phyloP scores from a whole-genome alignment of 2,329 filamentous ascomycete genomes.

The Chaetomium strumarium region DNA sequence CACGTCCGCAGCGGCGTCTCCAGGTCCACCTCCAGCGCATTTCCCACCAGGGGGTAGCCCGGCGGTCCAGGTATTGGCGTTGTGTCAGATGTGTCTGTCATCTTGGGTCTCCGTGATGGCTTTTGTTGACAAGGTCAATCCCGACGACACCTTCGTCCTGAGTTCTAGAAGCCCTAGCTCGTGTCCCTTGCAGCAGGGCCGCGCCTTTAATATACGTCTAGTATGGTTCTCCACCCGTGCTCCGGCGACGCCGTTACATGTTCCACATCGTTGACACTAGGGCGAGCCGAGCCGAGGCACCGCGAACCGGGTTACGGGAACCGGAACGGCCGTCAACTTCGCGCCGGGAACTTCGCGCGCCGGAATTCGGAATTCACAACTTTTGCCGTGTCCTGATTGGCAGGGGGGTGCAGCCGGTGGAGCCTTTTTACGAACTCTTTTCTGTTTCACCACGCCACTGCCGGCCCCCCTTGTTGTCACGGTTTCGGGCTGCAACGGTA shows the following conservation, averaged over 20 bases:
- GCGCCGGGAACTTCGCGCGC: neutral
- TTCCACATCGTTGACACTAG: neutral
- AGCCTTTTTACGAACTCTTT: too few species aligned
- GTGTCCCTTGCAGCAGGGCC: neutral
- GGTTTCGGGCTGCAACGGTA: too few species aligned
- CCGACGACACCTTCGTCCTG: neutral
- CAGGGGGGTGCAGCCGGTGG: too few species aligned
- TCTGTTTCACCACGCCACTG: too few species aligned
- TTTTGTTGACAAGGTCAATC: neutral
- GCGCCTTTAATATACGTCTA: neutral
- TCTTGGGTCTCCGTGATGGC: neutral
- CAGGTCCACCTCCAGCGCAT: conserved; percentile 1
- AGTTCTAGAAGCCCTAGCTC: too few species aligned
- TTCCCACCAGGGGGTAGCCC: conserved; percentile 8
- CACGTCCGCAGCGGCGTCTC: conserved; percentile 3
- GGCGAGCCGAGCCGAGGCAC: too few species aligned
- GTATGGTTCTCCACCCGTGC: neutral
- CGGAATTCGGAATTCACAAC: neutral
- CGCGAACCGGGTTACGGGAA: too few species aligned
- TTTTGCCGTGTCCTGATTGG: too few species aligned
- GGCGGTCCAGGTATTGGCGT: conserved; percentile 6
- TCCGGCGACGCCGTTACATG: neutral
- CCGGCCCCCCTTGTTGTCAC: too few species aligned
- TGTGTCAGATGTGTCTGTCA: neutral
- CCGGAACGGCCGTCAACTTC: neutral